Conservation (phyloP, 805 yeast genomes). For the Ogataea methanolica region DNA sequence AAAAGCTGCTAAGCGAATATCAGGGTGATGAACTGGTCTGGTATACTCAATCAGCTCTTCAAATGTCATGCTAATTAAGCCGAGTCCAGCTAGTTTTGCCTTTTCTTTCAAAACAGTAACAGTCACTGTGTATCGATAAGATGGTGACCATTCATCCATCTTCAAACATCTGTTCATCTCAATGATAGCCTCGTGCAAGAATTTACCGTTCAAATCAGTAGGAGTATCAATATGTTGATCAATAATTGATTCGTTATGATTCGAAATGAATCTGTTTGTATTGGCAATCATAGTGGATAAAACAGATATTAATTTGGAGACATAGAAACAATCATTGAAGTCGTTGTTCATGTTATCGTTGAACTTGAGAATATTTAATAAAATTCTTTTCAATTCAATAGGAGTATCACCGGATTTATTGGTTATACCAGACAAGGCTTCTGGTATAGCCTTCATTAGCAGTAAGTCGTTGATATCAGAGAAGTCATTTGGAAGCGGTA, state of each 20-base stretch:
- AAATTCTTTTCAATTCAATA: constrained; percentile 51
- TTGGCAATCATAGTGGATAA: constrained; percentile 35
- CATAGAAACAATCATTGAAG: constrained; percentile 68
- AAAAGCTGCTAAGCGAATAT: constrained; percentile 64
- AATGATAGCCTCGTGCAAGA: constrained; percentile 44
- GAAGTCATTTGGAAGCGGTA: constrained; percentile 80
- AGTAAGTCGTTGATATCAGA: constrained; percentile 63
- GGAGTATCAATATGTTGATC: constrained; percentile 9
- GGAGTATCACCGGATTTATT: constrained; percentile 59
- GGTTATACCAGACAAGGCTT: constrained; percentile 53
- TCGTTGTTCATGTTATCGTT: constrained; percentile 81
- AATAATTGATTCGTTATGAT: constrained; percentile 19
- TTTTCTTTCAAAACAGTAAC: constrained; percentile 55
- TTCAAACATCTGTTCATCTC: constrained; percentile 74
- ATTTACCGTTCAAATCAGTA: constrained; percentile 30
- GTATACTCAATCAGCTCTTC: constrained; percentile 55
- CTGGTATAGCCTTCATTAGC: constrained; percentile 64
- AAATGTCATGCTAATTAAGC: constrained; percentile 46
- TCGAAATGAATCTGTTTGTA: constrained; percentile 19
- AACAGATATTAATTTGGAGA: constrained; percentile 52
- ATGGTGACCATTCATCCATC: constrained; percentile 83
- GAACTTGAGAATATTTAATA: constrained; percentile 69
- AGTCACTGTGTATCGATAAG: constrained; percentile 55
- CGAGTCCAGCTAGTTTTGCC: constrained; percentile 51
- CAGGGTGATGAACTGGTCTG: constrained; percentile 38